Evolutionary conservation across 306 rosid species (phyloP).

Genomic region (Urtica urens): DNA sequence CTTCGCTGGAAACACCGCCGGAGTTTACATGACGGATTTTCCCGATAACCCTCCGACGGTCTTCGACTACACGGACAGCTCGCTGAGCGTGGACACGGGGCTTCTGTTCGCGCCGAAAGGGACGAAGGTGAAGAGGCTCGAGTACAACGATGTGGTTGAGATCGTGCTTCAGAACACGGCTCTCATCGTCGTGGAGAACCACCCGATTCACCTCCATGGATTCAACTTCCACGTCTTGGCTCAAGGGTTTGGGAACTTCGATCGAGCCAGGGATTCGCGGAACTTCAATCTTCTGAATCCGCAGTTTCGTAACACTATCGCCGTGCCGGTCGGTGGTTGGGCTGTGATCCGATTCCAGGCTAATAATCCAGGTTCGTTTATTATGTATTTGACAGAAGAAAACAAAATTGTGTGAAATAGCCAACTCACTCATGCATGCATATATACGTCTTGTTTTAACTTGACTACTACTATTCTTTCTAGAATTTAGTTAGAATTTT

Average conservation of each 20-base stretch:
- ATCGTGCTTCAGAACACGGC: constrained; percentile 46
- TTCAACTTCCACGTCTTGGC: constrained; percentile 53
- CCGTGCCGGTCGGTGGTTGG: constrained; percentile 65
- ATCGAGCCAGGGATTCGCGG: constrained; percentile 12
- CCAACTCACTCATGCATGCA: too few species aligned
- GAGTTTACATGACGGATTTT: constrained; percentile 40
- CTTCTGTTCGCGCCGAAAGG: constrained; percentile 33
- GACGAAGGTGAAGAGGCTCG: constrained; percentile 44
- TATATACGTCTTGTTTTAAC: too few species aligned
- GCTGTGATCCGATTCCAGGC: constrained; percentile 31
- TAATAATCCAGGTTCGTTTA: constrained; percentile 30
- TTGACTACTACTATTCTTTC: too few species aligned
- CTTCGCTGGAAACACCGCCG: constrained; percentile 1
- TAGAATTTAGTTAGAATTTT: too few species aligned
- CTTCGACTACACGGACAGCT: constrained; percentile 28
- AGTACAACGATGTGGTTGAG: constrained; percentile 45
- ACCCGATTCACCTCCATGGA: constrained; percentile 54
- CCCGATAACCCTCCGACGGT: constrained; percentile 26
- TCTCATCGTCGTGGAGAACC: constrained; percentile 23
- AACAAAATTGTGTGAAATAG: too few species aligned
- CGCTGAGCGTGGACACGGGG: not conserved
- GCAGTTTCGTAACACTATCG: constrained; percentile 45
- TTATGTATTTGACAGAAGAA: too few species aligned
- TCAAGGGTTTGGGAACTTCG: constrained; percentile 53
- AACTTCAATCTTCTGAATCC: constrained; percentile 47